Evolutionary conservation across 352 stramenopile genomes (phyloP).

Genomic region (Paralagenidium karlingii): DNA sequence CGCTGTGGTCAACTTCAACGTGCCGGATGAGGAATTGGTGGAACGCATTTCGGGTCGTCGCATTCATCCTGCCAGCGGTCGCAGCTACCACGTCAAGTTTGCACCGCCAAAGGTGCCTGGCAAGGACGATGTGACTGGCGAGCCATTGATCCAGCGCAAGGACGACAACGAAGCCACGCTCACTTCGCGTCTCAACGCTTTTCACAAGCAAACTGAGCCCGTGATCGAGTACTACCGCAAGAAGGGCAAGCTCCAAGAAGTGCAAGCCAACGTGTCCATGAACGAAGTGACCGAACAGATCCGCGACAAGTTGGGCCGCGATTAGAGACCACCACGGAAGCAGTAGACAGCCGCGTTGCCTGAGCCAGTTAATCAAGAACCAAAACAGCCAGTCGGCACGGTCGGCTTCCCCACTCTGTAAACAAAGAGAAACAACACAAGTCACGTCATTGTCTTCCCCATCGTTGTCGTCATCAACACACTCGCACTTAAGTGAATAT

Average conservation of each 20-base stretch:
- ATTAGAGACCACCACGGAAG: too few species aligned
- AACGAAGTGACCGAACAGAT: conserved; percentile 74
- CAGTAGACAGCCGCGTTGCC: too few species aligned
- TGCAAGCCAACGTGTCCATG: conserved; percentile 89
- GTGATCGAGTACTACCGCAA: conserved; percentile 89
- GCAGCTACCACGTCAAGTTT: conserved; percentile 97
- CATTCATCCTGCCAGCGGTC: conserved; percentile 91
- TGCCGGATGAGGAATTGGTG: conserved; percentile 92
- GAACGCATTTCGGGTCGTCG: conserved; percentile 94
- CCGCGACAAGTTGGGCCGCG: conserved; percentile 39
- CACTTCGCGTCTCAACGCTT: conserved; percentile 85
- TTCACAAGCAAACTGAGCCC: conserved; percentile 95
- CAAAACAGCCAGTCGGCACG: too few species aligned
- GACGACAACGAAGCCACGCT: conserved; percentile 94
- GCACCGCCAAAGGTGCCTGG: conserved; percentile 86
- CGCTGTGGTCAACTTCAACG: conserved; percentile 92
- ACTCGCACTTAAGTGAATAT: too few species aligned
- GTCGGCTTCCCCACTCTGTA: too few species aligned
- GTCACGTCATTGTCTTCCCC: too few species aligned
- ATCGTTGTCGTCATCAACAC: too few species aligned
- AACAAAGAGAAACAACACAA: too few species aligned
- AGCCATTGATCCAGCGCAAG: conserved; percentile 94
- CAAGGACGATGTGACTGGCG: conserved; percentile 91
- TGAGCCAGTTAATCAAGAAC: too few species aligned
- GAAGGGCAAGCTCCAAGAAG: conserved; percentile 73